A percentile compares a stretch with the other conserved stretches of the same genome.
Evolutionary conservation across 2,329 filamentous ascomycete species (phyloP).

Genomic region (Neonectria neomacrospora): DNA sequence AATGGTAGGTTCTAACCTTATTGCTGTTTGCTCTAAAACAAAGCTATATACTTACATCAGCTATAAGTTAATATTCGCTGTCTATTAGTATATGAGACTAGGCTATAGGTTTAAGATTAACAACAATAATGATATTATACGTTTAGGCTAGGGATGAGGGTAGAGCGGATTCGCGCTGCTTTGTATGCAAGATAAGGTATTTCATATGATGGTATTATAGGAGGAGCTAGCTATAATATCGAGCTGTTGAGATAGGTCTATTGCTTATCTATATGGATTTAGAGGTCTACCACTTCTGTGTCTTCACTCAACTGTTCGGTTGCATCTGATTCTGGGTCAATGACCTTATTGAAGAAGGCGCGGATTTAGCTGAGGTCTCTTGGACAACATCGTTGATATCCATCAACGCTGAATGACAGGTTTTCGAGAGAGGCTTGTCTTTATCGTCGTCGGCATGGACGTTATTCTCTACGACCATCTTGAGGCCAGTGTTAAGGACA

Average conservation of each 20-base stretch:
- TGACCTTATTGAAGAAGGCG: background rate
- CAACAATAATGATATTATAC: no score
- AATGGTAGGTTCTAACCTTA: no score
- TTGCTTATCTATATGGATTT: background rate
- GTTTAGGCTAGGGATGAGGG: no score
- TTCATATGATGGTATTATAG: no score
- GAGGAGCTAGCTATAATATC: no score
- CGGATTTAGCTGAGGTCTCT: background rate
- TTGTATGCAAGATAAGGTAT: no score
- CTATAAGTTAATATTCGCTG: no score
- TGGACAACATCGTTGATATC: background rate
- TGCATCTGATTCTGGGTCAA: background rate
- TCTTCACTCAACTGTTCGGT: background rate
- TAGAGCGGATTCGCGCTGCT: no score
- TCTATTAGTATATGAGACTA: no score
- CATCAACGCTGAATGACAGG: background rate
- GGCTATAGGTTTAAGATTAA: no score
- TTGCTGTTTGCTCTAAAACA: no score
- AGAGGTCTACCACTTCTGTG: background rate
- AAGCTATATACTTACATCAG: no score
- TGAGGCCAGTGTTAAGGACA: slow-evolving; percentile 26
- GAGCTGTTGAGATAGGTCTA: background rate
- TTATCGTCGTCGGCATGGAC: background rate
- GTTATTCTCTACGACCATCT: slow-evolving; percentile 10
- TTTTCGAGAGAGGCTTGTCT: background rate